Evolutionary conservation across 257 asterid species (phyloP), one percentile per base, ranked within the genome.

Genomic region (Cynanchum wilfordii): DNA sequence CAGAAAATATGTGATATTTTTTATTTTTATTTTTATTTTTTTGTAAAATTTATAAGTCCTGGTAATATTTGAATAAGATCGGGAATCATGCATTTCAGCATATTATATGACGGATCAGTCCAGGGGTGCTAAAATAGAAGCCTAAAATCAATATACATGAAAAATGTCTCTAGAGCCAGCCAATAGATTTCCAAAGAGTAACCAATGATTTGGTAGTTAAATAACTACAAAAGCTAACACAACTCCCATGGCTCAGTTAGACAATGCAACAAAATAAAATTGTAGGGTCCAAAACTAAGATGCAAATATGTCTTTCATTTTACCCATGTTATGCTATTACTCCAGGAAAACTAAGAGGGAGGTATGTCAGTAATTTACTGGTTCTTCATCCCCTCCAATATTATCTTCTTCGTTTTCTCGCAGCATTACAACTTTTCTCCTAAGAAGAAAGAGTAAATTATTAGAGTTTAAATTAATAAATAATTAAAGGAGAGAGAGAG

Each of bases 331-430:
- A 51, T 15, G n/a, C 19, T 33, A 33, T 33, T 51, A 51, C 7
- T 51, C 56, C 56, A 51, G 9, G 56, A 51, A 4, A 51, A 20
- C 75, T 52, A n/a, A n/a, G n/a, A n/a, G 70, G 83, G 82, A 72
- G 69, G 89, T n/a, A n/a, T n/a, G n/a, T n/a, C n/a, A 77, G 77
- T 81, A 70, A 22, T 70, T 86, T 74, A 87, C 74, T 0, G 87
- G 72, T 42, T 79, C 89, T 68, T 89, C 93, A 44, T 75, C 80
- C 76, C 86, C 95, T 50, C 81, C 87, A 70, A 81, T 82, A 70
- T 79, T 82, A 76, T 89, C 95, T 65, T 89, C 86, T 54, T 81
- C 87, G 77, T 82, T 86, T 45, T 79, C 87, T 50, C 95, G 90
- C 85, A 86, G 78, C 20, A 92, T 90, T 73, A 87, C 83, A 64